Evolutionary conservation across 169 alveolate genomes (phyloP), one percentile per base, ranked within the genome.

Genomic region (Cryptosporidium viatorum): DNA sequence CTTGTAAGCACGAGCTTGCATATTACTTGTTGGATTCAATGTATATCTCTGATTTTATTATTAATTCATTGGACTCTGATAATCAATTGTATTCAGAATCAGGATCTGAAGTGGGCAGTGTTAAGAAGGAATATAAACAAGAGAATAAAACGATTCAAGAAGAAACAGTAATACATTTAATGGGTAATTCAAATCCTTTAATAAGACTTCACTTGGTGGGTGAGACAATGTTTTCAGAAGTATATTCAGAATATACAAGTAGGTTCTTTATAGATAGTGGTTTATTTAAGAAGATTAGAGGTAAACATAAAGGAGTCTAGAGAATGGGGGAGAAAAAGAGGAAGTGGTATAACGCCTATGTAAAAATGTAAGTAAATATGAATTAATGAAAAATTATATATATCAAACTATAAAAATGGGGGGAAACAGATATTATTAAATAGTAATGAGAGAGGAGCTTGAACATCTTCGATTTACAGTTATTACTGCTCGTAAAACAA

Each of bases 1-100:
- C 89, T 16, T 80, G 89, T 62, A 80, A 80, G 39, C 89, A 80
- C 45, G 89, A 80, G 51, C 75, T 80, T 9, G 89, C 89, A 41
- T 80, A 52, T 80, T 39, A 37, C 26, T 31, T 80, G 37, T 3
- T 80, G 23, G 75, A 65, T 33, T 60, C 89, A 16, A 59, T 80
- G 51, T 80, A 80, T 41, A 48, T 80, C 39, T 16, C 86, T 65
- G 71, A 65, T 8, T 7, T 41, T 9, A n/a, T 65, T n/a, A 33
- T 31, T n/a, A 14, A 31, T 29, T 35, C 43, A 65, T 10, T 65
- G 23, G 18, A n/a, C 0, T 6, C 26, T 4, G 26, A 29, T 35
- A 3, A 33, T n/a, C 6, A 26, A 8, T 31, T 29, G n/a, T 48
- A 14, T 48, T 2, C 21, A 16, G 8, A 48, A 12, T 48, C 55